A percentile compares a stretch with the other conserved stretches of the same genome.
Evolutionary conservation across 176 grass and related monocot genomes (phyloP).

Genomic region (Tillandsia leiboldiana): DNA sequence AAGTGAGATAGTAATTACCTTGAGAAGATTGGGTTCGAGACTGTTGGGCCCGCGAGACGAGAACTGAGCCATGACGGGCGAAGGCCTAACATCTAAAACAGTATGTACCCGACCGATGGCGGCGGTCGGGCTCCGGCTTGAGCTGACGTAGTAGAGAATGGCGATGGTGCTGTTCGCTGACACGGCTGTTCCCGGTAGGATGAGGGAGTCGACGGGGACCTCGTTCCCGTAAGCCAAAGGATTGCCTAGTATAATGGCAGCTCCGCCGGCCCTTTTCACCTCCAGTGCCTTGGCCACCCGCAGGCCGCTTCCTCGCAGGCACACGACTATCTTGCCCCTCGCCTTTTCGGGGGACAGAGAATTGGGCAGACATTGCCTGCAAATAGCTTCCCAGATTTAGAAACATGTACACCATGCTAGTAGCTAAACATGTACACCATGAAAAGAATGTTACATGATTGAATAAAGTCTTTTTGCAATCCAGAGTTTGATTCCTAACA

Average conservation of each 20-base stretch:
- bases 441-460: too few species aligned
- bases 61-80: slow-evolving; percentile 81
- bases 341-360: slow-evolving; percentile 47
- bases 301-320: slow-evolving; percentile 56
- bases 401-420: too few species aligned
- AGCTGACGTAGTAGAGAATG: slow-evolving; percentile 59
- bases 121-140: slow-evolving; percentile 30
- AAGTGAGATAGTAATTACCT: slow-evolving; percentile 25
- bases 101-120: slow-evolving; percentile 37
- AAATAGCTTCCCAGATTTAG: background rate
- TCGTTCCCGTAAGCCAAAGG: slow-evolving; percentile 39
- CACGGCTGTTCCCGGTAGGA: slow-evolving; percentile 62
- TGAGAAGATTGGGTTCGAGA: slow-evolving; percentile 74
- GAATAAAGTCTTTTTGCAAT: too few species aligned
- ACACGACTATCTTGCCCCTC: slow-evolving; percentile 72
- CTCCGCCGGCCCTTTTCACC: slow-evolving; percentile 81
- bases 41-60: slow-evolving; percentile 82
- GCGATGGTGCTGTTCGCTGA: slow-evolving; percentile 27
- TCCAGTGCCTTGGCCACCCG: slow-evolving; percentile 71
- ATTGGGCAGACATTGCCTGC: slow-evolving; percentile 84
- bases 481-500: too few species aligned
- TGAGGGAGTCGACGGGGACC: slow-evolving; percentile 77
- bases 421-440: too few species aligned
- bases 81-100: slow-evolving; percentile 43
- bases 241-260: slow-evolving; percentile 81